A percentile compares a stretch with the other conserved stretches of the same genome.
These are phyloP conservation scores for Schizothecium vesticola DNA, from an alignment of 495 filamentous ascomycete species.

Conservation along the genomic window DNA sequence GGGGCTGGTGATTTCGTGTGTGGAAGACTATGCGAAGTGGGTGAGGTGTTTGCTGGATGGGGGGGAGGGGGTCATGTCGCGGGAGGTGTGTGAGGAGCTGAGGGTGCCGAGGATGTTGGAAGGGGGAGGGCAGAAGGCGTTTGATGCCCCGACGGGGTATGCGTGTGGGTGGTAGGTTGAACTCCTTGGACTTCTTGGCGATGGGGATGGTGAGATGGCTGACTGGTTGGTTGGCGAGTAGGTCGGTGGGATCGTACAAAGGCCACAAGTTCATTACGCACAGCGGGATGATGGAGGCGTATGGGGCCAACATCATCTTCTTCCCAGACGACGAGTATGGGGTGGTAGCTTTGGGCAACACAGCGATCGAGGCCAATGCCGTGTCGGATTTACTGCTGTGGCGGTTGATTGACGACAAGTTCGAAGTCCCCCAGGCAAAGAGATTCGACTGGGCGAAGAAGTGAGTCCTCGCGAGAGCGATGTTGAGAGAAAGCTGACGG, in stretches of 20 bases:
- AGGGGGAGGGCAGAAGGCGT: slow-evolving; percentile 4
- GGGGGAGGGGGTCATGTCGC: slow-evolving; percentile 25
- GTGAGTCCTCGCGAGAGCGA: slow-evolving; percentile 11
- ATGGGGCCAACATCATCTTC: slow-evolving; percentile 40
- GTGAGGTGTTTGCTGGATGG: slow-evolving; percentile 28
- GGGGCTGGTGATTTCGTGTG: slow-evolving; percentile 46
- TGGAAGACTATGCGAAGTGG: slow-evolving; percentile 51
- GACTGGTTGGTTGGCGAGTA: neutral
- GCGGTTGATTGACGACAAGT: slow-evolving; percentile 38
- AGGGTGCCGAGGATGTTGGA: slow-evolving; percentile 33
- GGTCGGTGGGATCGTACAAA: slow-evolving; percentile 32
- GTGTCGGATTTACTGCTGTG: slow-evolving; percentile 29
- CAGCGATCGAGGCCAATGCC: slow-evolving; percentile 26
- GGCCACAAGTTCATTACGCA: slow-evolving; percentile 42
- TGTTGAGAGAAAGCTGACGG: neutral
- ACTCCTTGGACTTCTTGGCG: neutral
- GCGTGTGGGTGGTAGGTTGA: slow-evolving; percentile 39
- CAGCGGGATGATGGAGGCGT: slow-evolving; percentile 42
- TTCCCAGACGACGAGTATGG: slow-evolving; percentile 43
- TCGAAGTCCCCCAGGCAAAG: slow-evolving; percentile 27
- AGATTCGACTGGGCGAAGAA: slow-evolving; percentile 27
- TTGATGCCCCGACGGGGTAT: slow-evolving; percentile 31
- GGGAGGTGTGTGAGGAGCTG: slow-evolving; percentile 34
- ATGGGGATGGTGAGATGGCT: neutral
- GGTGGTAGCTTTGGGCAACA: slow-evolving; percentile 44